Base-by-base conservation (phyloP, 257 asterid species). In the Sherardia arvensis region DNA sequence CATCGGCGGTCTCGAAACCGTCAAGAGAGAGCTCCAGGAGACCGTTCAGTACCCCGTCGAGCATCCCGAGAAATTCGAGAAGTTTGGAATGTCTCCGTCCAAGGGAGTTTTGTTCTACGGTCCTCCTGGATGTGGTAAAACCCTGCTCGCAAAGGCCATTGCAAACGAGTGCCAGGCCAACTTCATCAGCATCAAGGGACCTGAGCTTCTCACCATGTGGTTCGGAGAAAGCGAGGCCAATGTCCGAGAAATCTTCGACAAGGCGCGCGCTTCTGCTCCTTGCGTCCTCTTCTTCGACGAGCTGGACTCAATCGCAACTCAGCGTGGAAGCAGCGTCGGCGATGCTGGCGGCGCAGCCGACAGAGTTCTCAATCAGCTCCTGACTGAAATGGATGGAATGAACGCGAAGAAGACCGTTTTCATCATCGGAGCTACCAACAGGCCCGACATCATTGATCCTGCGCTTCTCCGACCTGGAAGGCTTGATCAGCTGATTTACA, bases 1-100 rank as follows among this genome's bases (percentile, higher is more conserved):
- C 87, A 70, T 87, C 95, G 1, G 96, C 96, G 0, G 51, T 80
- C 65, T 76, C 95, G 59, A 87, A 90, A 72, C 85, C 21, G 81
- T 90, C 0, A 62, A 90, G 85, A 18, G 97, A 78, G 74, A 81
- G 51, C 51, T 43, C 51, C 51, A 15, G 4, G 51, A 43, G 17
- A 43, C 51, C 6, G 51, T 43, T 4, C 51, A 43, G 51, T 43
- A 43, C 7, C 51, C 51, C 2, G 51, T 43, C 21, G 51, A 43
- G 51, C 51, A 43, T 4, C 51, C 51, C 2, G 51, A 43, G 51
- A 43, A 43, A 1, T 43, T 43, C 51, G 51, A 43, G 51, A 43
- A 43, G 51, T 43, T 43, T 20, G 51, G 51, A 3, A 43, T 43
- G 51, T 43, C 51, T 7, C 51, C 51, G 21, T 43, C 51, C 2